Evolutionary conservation across 1,284 basidiomycete genomes (phyloP).

Genomic region (Megacollybia platyphylla): DNA sequence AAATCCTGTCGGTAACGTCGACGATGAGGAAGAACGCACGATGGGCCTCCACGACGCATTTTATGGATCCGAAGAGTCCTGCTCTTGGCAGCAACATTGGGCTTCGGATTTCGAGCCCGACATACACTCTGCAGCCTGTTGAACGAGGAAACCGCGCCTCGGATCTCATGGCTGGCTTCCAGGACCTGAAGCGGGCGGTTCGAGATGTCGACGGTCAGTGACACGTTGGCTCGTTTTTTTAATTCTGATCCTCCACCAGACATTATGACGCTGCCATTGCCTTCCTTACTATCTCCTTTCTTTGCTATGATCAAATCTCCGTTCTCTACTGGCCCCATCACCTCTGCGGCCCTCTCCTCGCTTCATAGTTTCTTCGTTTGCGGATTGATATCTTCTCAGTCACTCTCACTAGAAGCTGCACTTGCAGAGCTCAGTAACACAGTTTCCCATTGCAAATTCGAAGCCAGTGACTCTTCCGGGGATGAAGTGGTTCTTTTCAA

Average conservation of each 20-base stretch:
- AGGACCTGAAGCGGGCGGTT: constrained; percentile 72
- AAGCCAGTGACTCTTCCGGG: constrained; percentile 89
- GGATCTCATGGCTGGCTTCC: constrained; percentile 84
- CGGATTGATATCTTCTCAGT: constrained; percentile 51
- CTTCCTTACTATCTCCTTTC: constrained; percentile 75
- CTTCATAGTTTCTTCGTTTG: constrained; percentile 82
- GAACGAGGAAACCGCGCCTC: constrained; percentile 47
- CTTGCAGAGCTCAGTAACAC: constrained; percentile 82
- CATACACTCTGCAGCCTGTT: constrained; percentile 22
- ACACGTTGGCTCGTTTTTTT: constrained; percentile 4
- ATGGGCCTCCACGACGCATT: constrained; percentile 68
- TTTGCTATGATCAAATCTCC: constrained; percentile 88
- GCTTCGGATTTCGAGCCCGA: constrained; percentile 44
- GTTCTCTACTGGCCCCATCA: constrained; percentile 89
- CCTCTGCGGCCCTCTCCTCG: constrained; percentile 77
- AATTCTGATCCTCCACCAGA: constrained; percentile 26
- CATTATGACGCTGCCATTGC: constrained; percentile 38
- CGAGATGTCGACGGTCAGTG: constrained; percentile 61
- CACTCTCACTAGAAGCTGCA: constrained; percentile 43
- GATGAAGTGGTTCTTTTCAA: constrained; percentile 93
- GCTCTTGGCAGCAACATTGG: constrained; percentile 63
- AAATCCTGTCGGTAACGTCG: constrained; percentile 87
- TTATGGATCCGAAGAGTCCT: constrained; percentile 46
- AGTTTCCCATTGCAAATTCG: constrained; percentile 94
- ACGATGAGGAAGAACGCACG: constrained; percentile 96